Conservation (phyloP, 75 land plant species). For the Cunninghamia lanceolata region DNA sequence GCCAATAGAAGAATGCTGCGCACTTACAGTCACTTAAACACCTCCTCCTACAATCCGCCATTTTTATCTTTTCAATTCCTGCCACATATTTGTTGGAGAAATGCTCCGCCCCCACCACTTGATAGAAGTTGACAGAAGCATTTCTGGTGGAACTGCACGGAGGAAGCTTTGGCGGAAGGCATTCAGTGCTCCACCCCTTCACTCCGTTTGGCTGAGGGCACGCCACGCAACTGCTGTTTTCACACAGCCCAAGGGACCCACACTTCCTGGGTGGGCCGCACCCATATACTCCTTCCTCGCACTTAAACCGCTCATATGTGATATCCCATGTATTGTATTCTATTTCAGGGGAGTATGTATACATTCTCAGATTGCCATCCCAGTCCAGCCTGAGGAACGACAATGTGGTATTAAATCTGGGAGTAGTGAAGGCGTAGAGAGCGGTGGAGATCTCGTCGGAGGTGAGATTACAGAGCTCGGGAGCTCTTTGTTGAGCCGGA, state of each 20-base stretch:
- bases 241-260: constrained; percentile 39
- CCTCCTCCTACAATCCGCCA: constrained; percentile 30
- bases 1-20: constrained; percentile 43
- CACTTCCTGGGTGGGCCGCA: constrained; percentile 40
- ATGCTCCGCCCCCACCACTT: constrained; percentile 42
- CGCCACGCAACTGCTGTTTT: constrained; percentile 38
- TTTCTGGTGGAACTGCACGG: constrained; percentile 7
- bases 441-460: background rate
- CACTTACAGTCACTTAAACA: constrained; percentile 51
- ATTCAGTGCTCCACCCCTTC: constrained; percentile 33
- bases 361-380: constrained; percentile 40
- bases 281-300: constrained; percentile 9
- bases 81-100: constrained; percentile 18
- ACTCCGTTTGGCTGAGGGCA: constrained; percentile 30
- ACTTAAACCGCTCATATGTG: constrained; percentile 28
- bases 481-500: background rate
- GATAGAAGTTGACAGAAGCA: constrained; percentile 12
- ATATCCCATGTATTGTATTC: constrained; percentile 17
- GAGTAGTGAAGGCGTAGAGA: background rate
- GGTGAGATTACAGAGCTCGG: background rate
- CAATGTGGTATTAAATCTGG: constrained; percentile 24
- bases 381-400: constrained; percentile 30
- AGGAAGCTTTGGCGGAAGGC: constrained; percentile 16
- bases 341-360: constrained; percentile 21
- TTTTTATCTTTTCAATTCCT: constrained; percentile 16